These are phyloP conservation scores for Paecilomyces sp. DNA, from an alignment of 2,329 filamentous ascomycete species.

Conservation along the genomic window DNA sequence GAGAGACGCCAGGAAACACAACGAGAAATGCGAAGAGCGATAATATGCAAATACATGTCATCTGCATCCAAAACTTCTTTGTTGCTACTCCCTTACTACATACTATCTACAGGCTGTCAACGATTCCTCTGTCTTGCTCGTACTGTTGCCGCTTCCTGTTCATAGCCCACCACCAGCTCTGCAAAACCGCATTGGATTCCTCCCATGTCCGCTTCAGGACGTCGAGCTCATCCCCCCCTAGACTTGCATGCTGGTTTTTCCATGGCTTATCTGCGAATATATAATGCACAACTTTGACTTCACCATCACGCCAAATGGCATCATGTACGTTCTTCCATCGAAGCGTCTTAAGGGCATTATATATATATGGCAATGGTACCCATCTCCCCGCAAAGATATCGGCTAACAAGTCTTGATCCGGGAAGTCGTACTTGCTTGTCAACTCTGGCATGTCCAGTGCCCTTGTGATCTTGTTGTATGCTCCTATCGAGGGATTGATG, in stretches of 20 bases:
- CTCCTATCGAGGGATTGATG: neutral
- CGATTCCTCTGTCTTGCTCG: no score
- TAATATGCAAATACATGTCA: no score
- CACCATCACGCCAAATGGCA: slow-evolving; percentile 48
- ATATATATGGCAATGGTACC: neutral
- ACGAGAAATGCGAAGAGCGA: no score
- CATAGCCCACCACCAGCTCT: neutral
- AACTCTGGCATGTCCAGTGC: neutral
- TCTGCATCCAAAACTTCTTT: no score
- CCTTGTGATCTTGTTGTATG: neutral
- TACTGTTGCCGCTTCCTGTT: neutral
- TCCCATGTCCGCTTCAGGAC: neutral
- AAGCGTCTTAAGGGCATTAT: neutral
- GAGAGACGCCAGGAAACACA: no score
- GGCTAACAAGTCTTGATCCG: neutral
- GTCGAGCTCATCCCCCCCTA: neutral
- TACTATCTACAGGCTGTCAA: no score
- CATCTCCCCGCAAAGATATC: neutral
- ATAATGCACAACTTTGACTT: slow-evolving; percentile 52
- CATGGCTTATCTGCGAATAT: slow-evolving; percentile 52
- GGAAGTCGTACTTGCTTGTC: neutral
- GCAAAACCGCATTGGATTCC: neutral
- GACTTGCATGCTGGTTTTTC: slow-evolving; percentile 34
- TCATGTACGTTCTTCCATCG: slow-evolving; percentile 14
- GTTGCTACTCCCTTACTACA: no score